Percentiles rank a stretch among this genome's conserved stretches.
Evolutionary conservation across 257 asterid genomes (phyloP).

Genomic region (Apocynum venetum): DNA sequence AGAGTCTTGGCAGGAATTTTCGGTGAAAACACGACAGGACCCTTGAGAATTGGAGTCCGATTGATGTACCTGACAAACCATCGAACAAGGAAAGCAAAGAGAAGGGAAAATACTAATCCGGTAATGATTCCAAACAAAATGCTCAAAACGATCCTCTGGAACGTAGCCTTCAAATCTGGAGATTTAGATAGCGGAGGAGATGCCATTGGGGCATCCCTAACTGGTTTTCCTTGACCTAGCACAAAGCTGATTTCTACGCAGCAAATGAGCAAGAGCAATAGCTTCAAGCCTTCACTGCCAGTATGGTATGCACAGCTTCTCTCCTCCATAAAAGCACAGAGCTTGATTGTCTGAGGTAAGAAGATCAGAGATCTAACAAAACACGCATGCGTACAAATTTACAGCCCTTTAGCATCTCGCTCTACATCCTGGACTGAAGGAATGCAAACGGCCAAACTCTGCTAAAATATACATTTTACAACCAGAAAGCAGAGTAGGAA

Average conservation of each 20-base stretch:
- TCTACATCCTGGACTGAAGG: not conserved
- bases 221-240: slow-evolving; percentile 44
- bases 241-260: slow-evolving; percentile 37
- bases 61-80: slow-evolving; percentile 60
- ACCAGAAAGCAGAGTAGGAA: not conserved
- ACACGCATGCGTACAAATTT: slow-evolving; percentile 2
- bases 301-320: slow-evolving; percentile 10
- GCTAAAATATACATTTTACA: not conserved
- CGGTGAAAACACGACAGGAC: slow-evolving; percentile 73
- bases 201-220: slow-evolving; percentile 17
- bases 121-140: slow-evolving; percentile 57
- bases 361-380: slow-evolving; percentile 9
- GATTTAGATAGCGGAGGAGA: slow-evolving; percentile 26
- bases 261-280: slow-evolving; percentile 26
- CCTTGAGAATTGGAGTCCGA: slow-evolving; percentile 63
- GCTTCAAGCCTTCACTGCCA: slow-evolving; percentile 20
- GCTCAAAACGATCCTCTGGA: slow-evolving; percentile 46
- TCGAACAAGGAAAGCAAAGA: slow-evolving; percentile 50
- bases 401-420: not conserved
- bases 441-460: not conserved
- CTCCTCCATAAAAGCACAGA: slow-evolving; percentile 42
- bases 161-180: slow-evolving; percentile 33
- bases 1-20: slow-evolving; percentile 57
- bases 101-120: slow-evolving; percentile 56
- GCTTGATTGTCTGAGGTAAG: slow-evolving; percentile 8